These are phyloP conservation scores for Clausena lansium DNA, from an alignment of 345 rosid genomes.

Conservation along the genomic window DNA sequence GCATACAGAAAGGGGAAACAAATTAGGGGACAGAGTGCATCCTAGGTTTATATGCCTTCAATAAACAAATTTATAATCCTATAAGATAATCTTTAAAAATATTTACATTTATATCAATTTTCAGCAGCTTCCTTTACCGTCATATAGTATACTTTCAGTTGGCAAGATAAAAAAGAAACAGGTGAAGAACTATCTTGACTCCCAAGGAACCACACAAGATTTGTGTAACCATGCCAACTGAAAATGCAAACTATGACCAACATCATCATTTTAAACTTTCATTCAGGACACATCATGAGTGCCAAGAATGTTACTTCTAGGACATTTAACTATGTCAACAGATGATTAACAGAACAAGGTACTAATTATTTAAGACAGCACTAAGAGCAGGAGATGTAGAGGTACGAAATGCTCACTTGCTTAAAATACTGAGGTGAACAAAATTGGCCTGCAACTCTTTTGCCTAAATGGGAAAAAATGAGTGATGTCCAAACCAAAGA, in stretches of 20 bases:
- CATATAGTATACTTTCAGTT: background rate
- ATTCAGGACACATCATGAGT: background rate
- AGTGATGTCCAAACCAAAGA: conserved; percentile 9
- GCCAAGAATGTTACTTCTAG: background rate
- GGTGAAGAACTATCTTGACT: background rate
- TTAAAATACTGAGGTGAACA: conserved; percentile 76
- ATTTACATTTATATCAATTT: too few relatives aligned
- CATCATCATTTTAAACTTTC: background rate
- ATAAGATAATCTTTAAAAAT: background rate
- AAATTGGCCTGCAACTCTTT: conserved; percentile 83
- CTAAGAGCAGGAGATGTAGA: background rate
- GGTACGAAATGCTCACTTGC: conserved; percentile 58
- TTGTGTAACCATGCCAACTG: background rate
- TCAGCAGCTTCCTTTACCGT: background rate
- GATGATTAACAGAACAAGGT: background rate
- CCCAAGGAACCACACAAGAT: background rate
- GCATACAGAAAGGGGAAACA: too few relatives aligned
- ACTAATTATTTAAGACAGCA: background rate
- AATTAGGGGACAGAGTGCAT: too few relatives aligned
- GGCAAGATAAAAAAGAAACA: background rate
- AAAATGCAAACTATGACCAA: background rate
- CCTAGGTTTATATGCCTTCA: too few relatives aligned
- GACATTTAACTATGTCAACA: background rate
- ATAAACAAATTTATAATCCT: background rate
- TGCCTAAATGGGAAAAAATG: conserved; percentile 44